phyloP scores from a whole-genome alignment of 805 yeast species.

The Candida xiaguanensis region DNA sequence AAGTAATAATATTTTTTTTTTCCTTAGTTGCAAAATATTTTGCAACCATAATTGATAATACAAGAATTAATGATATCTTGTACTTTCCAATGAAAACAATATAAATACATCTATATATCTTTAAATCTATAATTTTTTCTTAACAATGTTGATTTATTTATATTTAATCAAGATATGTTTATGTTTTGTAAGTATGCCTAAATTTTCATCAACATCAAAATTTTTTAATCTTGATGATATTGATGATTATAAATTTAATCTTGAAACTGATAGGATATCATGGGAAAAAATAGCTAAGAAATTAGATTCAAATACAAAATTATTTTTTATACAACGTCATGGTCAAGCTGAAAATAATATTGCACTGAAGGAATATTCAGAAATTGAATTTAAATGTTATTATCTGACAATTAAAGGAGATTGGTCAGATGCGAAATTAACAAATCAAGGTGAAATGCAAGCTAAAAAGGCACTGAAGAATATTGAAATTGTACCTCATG shows the following conservation, averaged over 20 bases:
- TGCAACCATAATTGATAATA: no score
- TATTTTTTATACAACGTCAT: constrained; percentile 55
- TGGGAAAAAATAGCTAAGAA: background rate
- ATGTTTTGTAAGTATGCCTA: background rate
- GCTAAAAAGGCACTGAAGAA: constrained; percentile 39
- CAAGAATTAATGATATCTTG: no score
- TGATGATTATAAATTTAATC: background rate
- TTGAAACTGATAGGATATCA: background rate
- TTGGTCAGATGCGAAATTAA: constrained; percentile 54
- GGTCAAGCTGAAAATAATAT: constrained; percentile 65
- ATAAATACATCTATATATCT: background rate
- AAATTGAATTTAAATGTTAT: constrained; percentile 33
- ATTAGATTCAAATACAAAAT: constrained; percentile 19
- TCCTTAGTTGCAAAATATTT: no score
- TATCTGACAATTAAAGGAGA: constrained; percentile 50
- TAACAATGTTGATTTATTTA: background rate
- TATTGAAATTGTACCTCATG: constrained; percentile 49
- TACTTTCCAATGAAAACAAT: no score
- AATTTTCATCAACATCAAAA: constrained; percentile 3
- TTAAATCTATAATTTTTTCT: background rate
- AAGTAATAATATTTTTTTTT: no score
- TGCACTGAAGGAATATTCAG: constrained; percentile 48
- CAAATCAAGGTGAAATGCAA: constrained; percentile 50
- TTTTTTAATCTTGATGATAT: constrained; percentile 1
- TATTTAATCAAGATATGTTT: background rate